Conservation (phyloP, 2,329 filamentous ascomycete species). For the Orbilia javanica region DNA sequence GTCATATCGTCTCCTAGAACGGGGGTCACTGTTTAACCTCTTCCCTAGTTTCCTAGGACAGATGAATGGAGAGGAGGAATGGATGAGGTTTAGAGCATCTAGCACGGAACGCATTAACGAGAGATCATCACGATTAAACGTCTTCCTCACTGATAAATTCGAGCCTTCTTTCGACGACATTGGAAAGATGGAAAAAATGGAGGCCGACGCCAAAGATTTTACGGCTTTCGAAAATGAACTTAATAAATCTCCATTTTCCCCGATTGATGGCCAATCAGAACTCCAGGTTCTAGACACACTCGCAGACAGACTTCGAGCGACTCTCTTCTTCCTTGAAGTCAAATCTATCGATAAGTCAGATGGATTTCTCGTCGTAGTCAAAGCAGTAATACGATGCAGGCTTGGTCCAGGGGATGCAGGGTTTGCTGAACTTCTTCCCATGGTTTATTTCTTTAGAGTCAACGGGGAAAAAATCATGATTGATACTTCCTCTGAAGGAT, state of each 20-base stretch:
- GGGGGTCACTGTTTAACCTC: neutral
- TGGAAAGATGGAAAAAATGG: neutral
- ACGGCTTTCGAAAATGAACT: neutral
- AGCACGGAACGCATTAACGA: neutral
- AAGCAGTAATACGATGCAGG: neutral
- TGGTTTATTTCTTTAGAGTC: slow-evolving; percentile 2
- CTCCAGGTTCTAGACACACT: neutral
- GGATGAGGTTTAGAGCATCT: slow-evolving; percentile 3
- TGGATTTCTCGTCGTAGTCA: neutral
- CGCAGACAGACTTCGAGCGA: slow-evolving; percentile 7
- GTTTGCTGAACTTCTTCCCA: neutral
- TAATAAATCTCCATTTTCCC: neutral
- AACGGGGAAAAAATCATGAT: neutral
- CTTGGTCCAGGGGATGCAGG: neutral
- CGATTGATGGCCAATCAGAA: neutral
- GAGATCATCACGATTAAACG: slow-evolving; percentile 6
- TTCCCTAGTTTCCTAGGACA: neutral
- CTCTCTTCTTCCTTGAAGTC: slow-evolving; percentile 13
- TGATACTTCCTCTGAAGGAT: neutral
- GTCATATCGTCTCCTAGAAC: no score
- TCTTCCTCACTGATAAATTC: neutral
- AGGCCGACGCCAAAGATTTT: neutral
- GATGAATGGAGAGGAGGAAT: slow-evolving; percentile 18
- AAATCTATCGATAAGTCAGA: neutral
- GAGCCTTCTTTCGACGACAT: slow-evolving; percentile 3